A percentile compares a stretch with the other conserved stretches of the same genome.
These are phyloP conservation scores for Macrolepiota dolichaula DNA, from an alignment of 768 basidiomycete genomes.

Conservation along the genomic window DNA sequence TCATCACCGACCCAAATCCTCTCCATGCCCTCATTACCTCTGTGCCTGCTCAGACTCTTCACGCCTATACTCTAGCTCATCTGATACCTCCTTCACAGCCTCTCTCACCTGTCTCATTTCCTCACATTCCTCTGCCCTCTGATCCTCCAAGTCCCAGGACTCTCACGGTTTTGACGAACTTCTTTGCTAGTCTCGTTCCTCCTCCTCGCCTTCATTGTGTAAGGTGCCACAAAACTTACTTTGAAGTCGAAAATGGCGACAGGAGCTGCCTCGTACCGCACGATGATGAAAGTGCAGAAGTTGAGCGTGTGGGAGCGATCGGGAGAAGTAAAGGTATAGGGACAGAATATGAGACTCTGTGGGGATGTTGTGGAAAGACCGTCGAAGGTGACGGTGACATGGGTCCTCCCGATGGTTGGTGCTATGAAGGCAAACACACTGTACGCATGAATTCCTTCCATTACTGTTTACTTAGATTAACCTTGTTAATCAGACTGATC, in stretches of 20 bases:
- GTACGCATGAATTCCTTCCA: constrained; percentile 34
- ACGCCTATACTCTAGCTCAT: constrained; percentile 55
- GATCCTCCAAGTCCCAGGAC: constrained; percentile 20
- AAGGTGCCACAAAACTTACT: constrained; percentile 69
- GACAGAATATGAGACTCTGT: constrained; percentile 51
- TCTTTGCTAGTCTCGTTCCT: constrained; percentile 60
- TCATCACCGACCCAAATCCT: constrained; percentile 33
- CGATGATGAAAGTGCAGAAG: constrained; percentile 78
- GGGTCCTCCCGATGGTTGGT: constrained; percentile 86
- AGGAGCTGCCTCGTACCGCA: constrained; percentile 67
- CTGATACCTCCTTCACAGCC: constrained; percentile 37
- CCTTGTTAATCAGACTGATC: constrained; percentile 49
- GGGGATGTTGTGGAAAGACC: constrained; percentile 70
- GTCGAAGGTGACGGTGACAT: constrained; percentile 77
- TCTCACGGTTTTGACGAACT: constrained; percentile 46
- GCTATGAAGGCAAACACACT: constrained; percentile 81
- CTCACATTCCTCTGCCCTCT: constrained; percentile 35
- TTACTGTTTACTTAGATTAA: not conserved
- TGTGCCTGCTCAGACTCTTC: constrained; percentile 65
- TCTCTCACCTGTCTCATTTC: constrained; percentile 20
- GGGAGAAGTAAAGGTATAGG: constrained; percentile 22
- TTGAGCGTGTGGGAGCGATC: constrained; percentile 49
- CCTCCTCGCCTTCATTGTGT: constrained; percentile 73
- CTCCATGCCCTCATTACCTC: constrained; percentile 52
- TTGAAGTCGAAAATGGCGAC: constrained; percentile 73